Percentiles rank a stretch among this genome's conserved stretches.
Conservation (phyloP, 2,329 filamentous ascomycete genomes). For the Didymella segeticola region DNA sequence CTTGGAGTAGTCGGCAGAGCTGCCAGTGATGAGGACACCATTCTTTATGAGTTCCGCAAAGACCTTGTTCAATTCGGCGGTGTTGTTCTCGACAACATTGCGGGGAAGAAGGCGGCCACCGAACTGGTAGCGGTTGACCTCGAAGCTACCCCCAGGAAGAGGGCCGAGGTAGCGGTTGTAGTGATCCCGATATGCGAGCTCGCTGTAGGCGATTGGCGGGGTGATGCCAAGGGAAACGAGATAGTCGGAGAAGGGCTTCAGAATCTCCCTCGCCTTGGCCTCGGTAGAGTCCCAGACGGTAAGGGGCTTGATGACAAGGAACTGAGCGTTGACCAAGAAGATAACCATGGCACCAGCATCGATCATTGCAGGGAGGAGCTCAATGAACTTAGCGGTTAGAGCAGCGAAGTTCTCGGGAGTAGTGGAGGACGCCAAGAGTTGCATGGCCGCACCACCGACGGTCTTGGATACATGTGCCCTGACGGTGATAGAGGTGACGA, state of each 20-base stretch:
- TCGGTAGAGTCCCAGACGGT: conserved; percentile 24
- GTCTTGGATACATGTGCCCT: conserved; percentile 30
- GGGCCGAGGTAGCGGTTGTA: conserved; percentile 36
- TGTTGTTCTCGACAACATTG: conserved; percentile 25
- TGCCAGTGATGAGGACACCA: conserved; percentile 27
- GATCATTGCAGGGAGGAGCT: conserved; percentile 27
- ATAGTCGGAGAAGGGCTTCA: conserved; percentile 31
- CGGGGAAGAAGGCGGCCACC: conserved; percentile 30
- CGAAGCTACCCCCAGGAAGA: conserved; percentile 30
- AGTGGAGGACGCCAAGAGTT: conserved; percentile 26
- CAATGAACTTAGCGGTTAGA: conserved; percentile 19
- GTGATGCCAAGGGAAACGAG: conserved; percentile 27
- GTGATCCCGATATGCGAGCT: conserved; percentile 35
- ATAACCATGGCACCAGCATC: conserved; percentile 30
- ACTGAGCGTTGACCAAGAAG: conserved; percentile 23
- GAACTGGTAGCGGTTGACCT: conserved; percentile 29
- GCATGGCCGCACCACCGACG: conserved; percentile 32
- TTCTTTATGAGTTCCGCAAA: conserved; percentile 20
- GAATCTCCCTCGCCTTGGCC: conserved; percentile 26
- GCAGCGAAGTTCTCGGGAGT: conserved; percentile 24
- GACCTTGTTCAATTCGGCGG: conserved; percentile 20
- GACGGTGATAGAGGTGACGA: conserved; percentile 40
- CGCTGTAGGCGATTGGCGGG: conserved; percentile 28
- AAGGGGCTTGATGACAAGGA: conserved; percentile 23
- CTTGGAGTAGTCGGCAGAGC: conserved; percentile 25